A percentile compares a stretch with the other conserved stretches of the same genome.
Conservation (phyloP, 1,284 basidiomycete species). For the Pholiota adiposa region DNA sequence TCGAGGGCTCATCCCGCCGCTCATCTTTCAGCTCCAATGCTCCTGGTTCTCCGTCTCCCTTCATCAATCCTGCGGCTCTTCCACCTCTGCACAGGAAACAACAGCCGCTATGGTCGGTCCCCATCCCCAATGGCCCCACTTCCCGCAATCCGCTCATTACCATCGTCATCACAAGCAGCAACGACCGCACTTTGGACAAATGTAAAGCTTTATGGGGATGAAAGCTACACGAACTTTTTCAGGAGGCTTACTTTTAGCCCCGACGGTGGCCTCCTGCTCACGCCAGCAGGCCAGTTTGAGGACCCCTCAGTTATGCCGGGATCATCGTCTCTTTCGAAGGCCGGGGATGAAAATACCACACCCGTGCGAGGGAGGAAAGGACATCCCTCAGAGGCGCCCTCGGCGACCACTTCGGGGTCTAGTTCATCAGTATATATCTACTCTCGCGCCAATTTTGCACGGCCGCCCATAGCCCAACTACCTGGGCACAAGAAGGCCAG, state of each 20-base stretch:
- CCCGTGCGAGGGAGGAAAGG: constrained; percentile 59
- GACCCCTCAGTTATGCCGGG: constrained; percentile 72
- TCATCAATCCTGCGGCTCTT: constrained; percentile 21
- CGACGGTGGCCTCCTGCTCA: constrained; percentile 91
- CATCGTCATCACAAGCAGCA: constrained; percentile 35
- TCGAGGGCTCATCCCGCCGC: constrained; percentile 77
- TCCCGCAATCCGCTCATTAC: constrained; percentile 79
- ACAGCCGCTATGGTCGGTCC: constrained; percentile 73
- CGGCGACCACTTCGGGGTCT: constrained; percentile 25
- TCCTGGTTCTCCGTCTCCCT: constrained; percentile 71
- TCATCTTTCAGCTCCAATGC: constrained; percentile 90
- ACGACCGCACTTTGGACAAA: constrained; percentile 35
- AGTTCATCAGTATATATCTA: constrained; percentile 91
- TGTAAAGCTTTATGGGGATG: constrained; percentile 87
- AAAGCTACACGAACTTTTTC: constrained; percentile 96
- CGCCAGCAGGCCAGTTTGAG: constrained; percentile 96
- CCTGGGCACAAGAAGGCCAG: constrained; percentile 97
- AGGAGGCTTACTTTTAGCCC: constrained; percentile 92
- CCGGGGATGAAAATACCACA: constrained; percentile 31
- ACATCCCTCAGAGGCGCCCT: constrained; percentile 43
- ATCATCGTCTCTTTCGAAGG: constrained; percentile 19
- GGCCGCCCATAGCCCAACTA: constrained; percentile 91
- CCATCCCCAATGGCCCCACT: constrained; percentile 91
- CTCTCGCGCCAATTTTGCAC: constrained; percentile 90
- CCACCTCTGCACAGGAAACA: neutral